These are phyloP conservation scores for Mrakia hoshinonis DNA, from an alignment of 768 basidiomycete species.

Conservation along the genomic window DNA sequence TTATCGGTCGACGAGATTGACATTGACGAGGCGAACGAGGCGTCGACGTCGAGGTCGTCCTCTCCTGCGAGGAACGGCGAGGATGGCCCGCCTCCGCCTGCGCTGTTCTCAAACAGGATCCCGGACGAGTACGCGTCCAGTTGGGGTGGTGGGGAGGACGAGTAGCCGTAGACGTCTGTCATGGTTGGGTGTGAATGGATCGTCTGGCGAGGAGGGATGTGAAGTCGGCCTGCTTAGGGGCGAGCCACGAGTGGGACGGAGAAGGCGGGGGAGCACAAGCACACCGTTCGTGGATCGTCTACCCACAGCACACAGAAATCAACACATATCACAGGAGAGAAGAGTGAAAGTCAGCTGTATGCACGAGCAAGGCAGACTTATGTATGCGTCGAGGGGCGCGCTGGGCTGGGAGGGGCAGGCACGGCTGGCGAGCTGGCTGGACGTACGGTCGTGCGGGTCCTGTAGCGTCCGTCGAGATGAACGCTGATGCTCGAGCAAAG, in stretches of 20 bases:
- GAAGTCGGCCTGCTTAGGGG: too few relatives aligned
- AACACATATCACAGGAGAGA: not conserved
- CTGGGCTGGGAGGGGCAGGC: not conserved
- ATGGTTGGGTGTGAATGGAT: too few relatives aligned
- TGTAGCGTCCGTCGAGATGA: not conserved
- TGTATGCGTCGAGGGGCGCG: not conserved
- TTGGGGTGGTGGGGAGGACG: not conserved
- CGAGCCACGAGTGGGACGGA: not conserved
- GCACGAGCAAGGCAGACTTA: not conserved
- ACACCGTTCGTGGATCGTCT: too few relatives aligned
- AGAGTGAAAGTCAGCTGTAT: not conserved
- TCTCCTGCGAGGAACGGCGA: conserved; percentile 18
- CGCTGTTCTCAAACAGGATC: not conserved
- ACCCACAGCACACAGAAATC: not conserved
- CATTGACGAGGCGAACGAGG: conserved; percentile 27
- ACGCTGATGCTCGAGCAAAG: too few relatives aligned
- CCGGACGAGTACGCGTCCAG: not conserved
- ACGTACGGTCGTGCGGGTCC: not conserved
- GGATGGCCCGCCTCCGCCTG: not conserved
- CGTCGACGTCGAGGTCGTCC: conserved; percentile 24
- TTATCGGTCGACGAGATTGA: not conserved
- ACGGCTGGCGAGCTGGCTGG: not conserved
- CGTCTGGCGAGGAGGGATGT: too few relatives aligned
- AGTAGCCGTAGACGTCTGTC: conserved; percentile 18
- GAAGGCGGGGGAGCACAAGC: too few relatives aligned